Percentiles rank a stretch among this genome's conserved stretches.
Evolutionary conservation across 139 green algal genomes (phyloP).

Genomic region (Micractinium sp.): DNA sequence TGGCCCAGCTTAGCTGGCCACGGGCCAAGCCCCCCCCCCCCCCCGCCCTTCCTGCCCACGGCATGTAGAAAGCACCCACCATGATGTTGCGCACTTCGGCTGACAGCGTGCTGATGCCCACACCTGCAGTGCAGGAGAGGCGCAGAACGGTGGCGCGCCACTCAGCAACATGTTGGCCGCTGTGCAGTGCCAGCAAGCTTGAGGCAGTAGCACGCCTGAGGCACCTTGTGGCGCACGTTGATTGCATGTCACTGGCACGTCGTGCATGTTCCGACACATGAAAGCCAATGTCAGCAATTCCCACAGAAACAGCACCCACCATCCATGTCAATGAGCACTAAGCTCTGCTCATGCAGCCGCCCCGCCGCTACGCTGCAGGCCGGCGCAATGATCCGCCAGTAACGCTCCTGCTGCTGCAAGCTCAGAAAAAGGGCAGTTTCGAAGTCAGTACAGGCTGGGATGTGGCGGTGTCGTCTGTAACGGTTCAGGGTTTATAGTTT

Average conservation of each 20-base stretch:
- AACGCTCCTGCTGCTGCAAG: conserved; percentile 83
- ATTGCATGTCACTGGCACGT: too few relatives aligned
- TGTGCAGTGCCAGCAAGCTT: too few relatives aligned
- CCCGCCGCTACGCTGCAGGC: conserved; percentile 68
- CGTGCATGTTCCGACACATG: neutral
- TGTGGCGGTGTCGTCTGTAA: too few relatives aligned
- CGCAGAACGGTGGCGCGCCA: neutral
- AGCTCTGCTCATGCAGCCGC: conserved; percentile 80
- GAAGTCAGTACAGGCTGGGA: too few relatives aligned
- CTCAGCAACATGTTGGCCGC: too few relatives aligned
- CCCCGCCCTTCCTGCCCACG: too few relatives aligned
- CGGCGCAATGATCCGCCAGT: conserved; percentile 82
- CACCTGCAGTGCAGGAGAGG: neutral
- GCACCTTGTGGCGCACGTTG: too few relatives aligned
- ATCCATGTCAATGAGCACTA: conserved; percentile 91
- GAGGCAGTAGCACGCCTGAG: too few relatives aligned
- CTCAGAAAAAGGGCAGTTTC: neutral
- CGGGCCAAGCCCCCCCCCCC: too few relatives aligned
- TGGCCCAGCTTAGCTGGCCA: too few relatives aligned
- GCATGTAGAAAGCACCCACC: neutral
- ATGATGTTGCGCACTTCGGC: conserved; percentile 60
- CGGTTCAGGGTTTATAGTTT: too few relatives aligned
- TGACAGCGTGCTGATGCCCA: conserved; percentile 60
- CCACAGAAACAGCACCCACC: conserved; percentile 39
- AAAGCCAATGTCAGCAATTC: neutral